Base-by-base conservation (phyloP, 768 basidiomycete genomes). In the Auricularia cornea region DNA sequence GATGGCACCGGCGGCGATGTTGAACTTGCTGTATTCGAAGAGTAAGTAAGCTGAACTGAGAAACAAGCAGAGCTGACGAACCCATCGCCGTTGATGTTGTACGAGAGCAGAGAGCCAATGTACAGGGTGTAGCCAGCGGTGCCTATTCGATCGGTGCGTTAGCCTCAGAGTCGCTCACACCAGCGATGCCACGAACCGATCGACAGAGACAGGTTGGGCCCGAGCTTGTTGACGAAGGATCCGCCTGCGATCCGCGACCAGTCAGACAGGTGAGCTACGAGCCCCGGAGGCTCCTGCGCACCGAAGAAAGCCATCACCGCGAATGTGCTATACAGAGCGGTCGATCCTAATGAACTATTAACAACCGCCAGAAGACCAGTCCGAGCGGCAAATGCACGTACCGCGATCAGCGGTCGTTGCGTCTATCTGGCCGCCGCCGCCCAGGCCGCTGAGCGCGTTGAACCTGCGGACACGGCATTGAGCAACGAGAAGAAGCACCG, bases 41-140 rank as follows among this genome's bases (percentile, higher is more conserved):
- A n/a, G 69, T n/a, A 5, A 38, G 35, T 10, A 10, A 38, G 35
- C 35, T 8, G 16, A 38, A 10, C 16, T 38, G 35, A 33, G 11
- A 33, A 35, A 35, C 1, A 33, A 57, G 8, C 18, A 16, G 54
- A 67, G 29, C n/a, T 16, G 59, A 38, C 32, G 16, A 30, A 59
- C 51, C 1, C 3, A 8, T 26, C 38, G 29, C 6, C 28, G 32
- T 3, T 40, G 20, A 35, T 70, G 75, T 30, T 59, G 61, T 74
- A 81, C 80, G 81, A 76, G 62, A 75, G 75, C 5, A 64, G 32
- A 0, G 81, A 70, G 14, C 81, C 78, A 33, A 83, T 75, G 63
- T 83, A 83, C 57, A 83, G 69, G 1, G 79, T 75, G 65, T 84
- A 84, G 51, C 83, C 84, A 60, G 75, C 75, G 2, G 82, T 78